Base-by-base conservation (phyloP, 352 stramenopile genomes). In the Saprolegnia parasitica region DNA sequence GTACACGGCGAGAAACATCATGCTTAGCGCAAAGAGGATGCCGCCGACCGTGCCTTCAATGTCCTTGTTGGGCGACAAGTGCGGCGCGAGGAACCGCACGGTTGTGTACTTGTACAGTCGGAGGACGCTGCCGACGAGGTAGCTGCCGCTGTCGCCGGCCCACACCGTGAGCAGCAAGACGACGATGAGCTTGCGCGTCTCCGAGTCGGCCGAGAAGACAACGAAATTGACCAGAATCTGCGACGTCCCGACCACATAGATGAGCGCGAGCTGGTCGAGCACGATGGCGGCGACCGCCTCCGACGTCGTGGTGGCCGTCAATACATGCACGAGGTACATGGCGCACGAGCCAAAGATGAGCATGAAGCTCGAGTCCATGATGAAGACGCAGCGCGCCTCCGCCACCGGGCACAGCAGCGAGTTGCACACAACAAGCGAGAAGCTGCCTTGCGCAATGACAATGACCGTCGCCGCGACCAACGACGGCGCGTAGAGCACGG, bases 51-150 rank as follows among this genome's bases (percentile, higher is more conserved):
- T 91, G 62, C 95, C 95, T 82, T 98, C 95, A 24, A 98, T 88
- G 56, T 96, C 96, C 73, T 98, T 98, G 79, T 98, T 98, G 42
- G 96, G 96, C 54, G 89, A 97, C 39, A 97, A 66, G 32, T 91
- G 90, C 0, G 89, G 84, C 11, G 93, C 94, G 11, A 96, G 82
- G 6, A 80, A 80, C 57, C 93, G 89, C 45, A 97, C 86, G 23
- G 78, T 77, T 21, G 79, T 80, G 45, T 98, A 86, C 54, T 96
- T 87, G 15, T 89, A 86, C 20, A 83, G 79, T 42, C 90, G 83
- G 61, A 96, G 91, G 47, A 87, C 72, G 40, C 96, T 88, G n/a
- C 96, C 94, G 1, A 86, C 88, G 62, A 98, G 87, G 77, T 98
- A 99, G 15, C 92, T 95, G 50, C 91, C 92, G 0, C 97, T 92